A percentile compares a stretch with the other conserved stretches of the same genome.
Conservation (phyloP, 495 filamentous ascomycete species). For the Hypoxylon crocopeplum region DNA sequence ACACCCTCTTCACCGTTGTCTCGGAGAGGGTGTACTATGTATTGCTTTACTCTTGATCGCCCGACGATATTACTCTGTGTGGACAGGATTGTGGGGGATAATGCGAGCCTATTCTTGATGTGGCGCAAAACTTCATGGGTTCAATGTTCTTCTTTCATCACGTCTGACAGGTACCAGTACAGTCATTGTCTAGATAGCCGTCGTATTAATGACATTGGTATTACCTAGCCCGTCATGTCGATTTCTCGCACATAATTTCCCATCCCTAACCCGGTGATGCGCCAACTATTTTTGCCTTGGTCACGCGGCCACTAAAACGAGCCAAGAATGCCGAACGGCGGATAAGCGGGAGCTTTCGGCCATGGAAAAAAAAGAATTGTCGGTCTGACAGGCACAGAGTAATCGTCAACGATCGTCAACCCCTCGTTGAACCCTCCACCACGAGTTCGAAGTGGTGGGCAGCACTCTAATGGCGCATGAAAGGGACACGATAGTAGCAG, state of each 20-base stretch:
- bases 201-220: constrained; percentile 2
- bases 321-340: constrained; percentile 23
- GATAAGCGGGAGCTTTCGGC: constrained; percentile 32
- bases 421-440: constrained; percentile 21
- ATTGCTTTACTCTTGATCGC: constrained; percentile 15
- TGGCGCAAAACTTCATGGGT: constrained; percentile 4
- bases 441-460: constrained; percentile 27
- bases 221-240: constrained; percentile 7
- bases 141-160: background rate
- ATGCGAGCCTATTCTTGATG: constrained; percentile 28
- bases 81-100: constrained; percentile 32
- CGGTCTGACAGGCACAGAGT: constrained; percentile 34
- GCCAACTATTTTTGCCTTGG: constrained; percentile 27
- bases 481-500: constrained; percentile 18
- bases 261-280: constrained; percentile 18
- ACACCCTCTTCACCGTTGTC: constrained; percentile 25
- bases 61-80: constrained; percentile 13
- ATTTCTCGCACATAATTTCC: constrained; percentile 18
- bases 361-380: constrained; percentile 10
- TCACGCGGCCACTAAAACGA: constrained; percentile 35
- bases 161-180: constrained; percentile 33
- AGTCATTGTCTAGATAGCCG: background rate
- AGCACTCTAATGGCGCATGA: constrained; percentile 34
- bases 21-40: constrained; percentile 14
- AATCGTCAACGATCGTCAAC: constrained; percentile 21